These are phyloP conservation scores for Seminavis robusta DNA, from an alignment of 108 stramenopile species.

Conservation along the genomic window DNA sequence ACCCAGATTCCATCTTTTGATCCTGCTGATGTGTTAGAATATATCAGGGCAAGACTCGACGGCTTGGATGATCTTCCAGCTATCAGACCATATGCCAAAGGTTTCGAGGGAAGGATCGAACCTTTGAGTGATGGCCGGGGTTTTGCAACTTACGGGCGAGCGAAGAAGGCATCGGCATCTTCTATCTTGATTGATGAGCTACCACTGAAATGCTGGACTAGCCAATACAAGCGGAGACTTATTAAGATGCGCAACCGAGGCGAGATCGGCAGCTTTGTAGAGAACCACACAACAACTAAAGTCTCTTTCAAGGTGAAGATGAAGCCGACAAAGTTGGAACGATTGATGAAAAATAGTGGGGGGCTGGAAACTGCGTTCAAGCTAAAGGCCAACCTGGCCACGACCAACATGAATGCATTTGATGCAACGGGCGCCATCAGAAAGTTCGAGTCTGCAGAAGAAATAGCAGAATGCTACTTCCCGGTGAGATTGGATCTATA, in stretches of 20 bases:
- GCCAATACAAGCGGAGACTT: conserved; percentile 73
- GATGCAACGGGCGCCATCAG: conserved; percentile 50
- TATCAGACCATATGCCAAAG: conserved; percentile 58
- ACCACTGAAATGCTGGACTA: conserved; percentile 86
- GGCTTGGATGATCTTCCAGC: conserved; percentile 25
- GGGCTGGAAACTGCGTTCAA: conserved; percentile 66
- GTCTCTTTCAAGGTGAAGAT: conserved; percentile 71
- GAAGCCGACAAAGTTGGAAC: conserved; percentile 41
- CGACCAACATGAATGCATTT: conserved; percentile 93
- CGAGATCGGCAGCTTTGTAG: conserved; percentile 56
- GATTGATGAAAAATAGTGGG: conserved; percentile 27
- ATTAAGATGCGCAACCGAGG: conserved; percentile 59
- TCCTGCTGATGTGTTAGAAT: conserved; percentile 78
- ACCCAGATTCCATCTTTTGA: conserved; percentile 87
- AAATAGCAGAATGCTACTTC: conserved; percentile 79
- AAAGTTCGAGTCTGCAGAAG: conserved; percentile 57
- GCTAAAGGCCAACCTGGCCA: conserved; percentile 48
- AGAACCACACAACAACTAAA: conserved; percentile 84
- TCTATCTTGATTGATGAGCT: conserved; percentile 80
- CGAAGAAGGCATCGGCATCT: conserved; percentile 30
- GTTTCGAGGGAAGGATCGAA: conserved; percentile 69
- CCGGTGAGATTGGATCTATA: conserved; percentile 74
- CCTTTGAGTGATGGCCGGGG: conserved; percentile 22
- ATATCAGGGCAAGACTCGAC: conserved; percentile 65
- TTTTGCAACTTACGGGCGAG: conserved; percentile 47